A percentile compares a stretch with the other conserved stretches of the same genome.
phyloP scores from a whole-genome alignment of 768 basidiomycete genomes.

The Candolleomyces eurysporus region DNA sequence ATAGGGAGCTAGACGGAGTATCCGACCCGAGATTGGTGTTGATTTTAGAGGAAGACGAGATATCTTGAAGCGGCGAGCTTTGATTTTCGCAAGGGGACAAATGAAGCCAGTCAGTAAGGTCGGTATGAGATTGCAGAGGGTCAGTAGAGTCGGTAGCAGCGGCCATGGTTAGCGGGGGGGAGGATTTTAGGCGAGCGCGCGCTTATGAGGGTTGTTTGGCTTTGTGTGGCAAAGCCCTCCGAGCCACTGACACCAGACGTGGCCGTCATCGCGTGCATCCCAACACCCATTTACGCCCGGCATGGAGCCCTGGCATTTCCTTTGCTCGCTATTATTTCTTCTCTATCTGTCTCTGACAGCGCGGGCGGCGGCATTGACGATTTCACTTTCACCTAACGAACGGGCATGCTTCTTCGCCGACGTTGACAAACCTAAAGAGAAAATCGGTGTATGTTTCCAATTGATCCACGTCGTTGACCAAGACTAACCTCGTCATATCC shows the following conservation, averaged over 20 bases:
- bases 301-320: constrained; percentile 23
- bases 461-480: not conserved
- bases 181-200: not conserved
- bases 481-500: constrained; percentile 13
- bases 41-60: constrained; percentile 17
- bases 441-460: constrained; percentile 67
- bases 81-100: constrained; percentile 18
- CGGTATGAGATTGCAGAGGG: constrained; percentile 10
- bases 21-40: constrained; percentile 13
- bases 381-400: constrained; percentile 74
- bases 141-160: not conserved
- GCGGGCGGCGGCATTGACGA: constrained; percentile 72
- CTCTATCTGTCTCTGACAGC: constrained; percentile 34
- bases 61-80: constrained; percentile 18
- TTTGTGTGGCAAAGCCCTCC: not conserved
- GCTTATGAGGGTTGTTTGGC: constrained; percentile 2
- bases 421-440: constrained; percentile 93
- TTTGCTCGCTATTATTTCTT: constrained; percentile 28
- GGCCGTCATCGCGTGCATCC: constrained; percentile 10
- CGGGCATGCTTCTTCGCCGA: constrained; percentile 92
- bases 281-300: constrained; percentile 3
- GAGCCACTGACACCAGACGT: constrained; percentile 12
- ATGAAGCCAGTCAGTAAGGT: constrained; percentile 29
- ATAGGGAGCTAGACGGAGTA: constrained; percentile 10
- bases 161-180: not conserved